Percentiles rank a stretch among this genome's conserved stretches.
phyloP scores from a whole-genome alignment of 768 basidiomycete genomes.

The Pleurotus tuber-regium region DNA sequence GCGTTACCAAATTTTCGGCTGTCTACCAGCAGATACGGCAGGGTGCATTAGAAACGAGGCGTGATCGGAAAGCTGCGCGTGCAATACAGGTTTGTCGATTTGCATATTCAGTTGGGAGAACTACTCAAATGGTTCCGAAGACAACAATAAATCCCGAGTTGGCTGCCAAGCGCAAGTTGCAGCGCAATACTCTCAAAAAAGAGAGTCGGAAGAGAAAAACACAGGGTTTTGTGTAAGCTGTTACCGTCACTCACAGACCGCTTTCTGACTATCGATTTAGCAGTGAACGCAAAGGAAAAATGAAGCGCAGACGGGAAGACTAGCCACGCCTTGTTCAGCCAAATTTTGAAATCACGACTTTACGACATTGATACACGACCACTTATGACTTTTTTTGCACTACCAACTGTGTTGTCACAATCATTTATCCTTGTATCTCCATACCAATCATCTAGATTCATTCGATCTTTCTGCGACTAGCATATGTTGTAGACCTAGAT shows the following conservation, averaged over 20 bases:
- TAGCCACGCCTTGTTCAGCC: slow-evolving; percentile 14
- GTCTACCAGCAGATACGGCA: slow-evolving; percentile 83
- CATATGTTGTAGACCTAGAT: not conserved
- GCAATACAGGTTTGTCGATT: slow-evolving; percentile 43
- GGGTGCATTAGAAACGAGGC: slow-evolving; percentile 58
- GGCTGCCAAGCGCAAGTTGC: slow-evolving; percentile 72
- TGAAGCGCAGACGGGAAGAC: slow-evolving; percentile 42
- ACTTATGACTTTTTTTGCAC: slow-evolving; percentile 3
- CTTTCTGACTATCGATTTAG: slow-evolving; percentile 3
- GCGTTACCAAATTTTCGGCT: slow-evolving; percentile 77
- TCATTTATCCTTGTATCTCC: slow-evolving; percentile 2
- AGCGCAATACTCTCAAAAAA: slow-evolving; percentile 74
- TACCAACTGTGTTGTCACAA: not conserved
- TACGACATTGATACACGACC: too few species aligned
- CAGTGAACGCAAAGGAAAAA: slow-evolving; percentile 49
- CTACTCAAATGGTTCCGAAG: slow-evolving; percentile 4
- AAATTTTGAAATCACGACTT: not conserved
- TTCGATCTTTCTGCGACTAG: not conserved
- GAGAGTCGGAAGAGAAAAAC: slow-evolving; percentile 83
- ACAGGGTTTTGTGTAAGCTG: slow-evolving; percentile 55
- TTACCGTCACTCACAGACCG: slow-evolving; percentile 9
- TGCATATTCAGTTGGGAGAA: not conserved
- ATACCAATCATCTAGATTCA: too few species aligned
- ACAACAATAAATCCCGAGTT: slow-evolving; percentile 66
- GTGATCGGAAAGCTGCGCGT: slow-evolving; percentile 66